Conservation (phyloP, 345 rosid species). For the Arabis hirsuta region DNA sequence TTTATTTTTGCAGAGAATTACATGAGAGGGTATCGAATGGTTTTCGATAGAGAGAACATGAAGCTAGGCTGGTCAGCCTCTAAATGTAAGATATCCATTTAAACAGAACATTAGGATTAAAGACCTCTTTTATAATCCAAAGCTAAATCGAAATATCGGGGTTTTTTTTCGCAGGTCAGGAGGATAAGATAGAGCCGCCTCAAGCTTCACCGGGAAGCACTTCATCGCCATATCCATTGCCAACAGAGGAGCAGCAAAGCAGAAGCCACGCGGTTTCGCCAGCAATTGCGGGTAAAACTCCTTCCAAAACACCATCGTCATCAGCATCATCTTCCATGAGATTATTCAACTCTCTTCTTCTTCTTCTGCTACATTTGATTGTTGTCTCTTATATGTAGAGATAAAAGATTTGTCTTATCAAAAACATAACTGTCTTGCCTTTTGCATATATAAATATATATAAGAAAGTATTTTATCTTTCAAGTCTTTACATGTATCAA, state of each 20-base stretch:
- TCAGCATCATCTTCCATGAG: constrained; percentile 47
- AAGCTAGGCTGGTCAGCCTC: constrained; percentile 87
- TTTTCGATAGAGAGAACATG: constrained; percentile 82
- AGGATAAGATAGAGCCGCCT: constrained; percentile 48
- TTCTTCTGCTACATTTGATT: constrained; percentile 42
- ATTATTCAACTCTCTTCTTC: constrained; percentile 44
- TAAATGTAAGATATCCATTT: constrained; percentile 60
- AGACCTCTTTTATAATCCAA: neutral
- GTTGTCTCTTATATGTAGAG: constrained; percentile 41
- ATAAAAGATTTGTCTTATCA: constrained; percentile 3
- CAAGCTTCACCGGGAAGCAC: constrained; percentile 53
- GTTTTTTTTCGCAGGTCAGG: constrained; percentile 59
- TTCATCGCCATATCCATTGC: constrained; percentile 57
- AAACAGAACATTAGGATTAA: neutral
- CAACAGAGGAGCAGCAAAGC: constrained; percentile 74
- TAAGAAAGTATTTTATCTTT: constrained; percentile 10
- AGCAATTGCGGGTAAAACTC: constrained; percentile 83
- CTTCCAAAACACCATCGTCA: constrained; percentile 58
- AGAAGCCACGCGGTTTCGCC: constrained; percentile 69
- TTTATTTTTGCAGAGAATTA: constrained; percentile 68
- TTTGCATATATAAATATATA: neutral
- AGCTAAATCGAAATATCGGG: neutral
- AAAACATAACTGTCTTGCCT: constrained; percentile 29
- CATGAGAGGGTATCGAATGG: constrained; percentile 76
- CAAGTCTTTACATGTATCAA: constrained; percentile 9